phyloP scores from a whole-genome alignment of 2,329 filamentous ascomycete species.

The Cryphonectria naterciae region DNA sequence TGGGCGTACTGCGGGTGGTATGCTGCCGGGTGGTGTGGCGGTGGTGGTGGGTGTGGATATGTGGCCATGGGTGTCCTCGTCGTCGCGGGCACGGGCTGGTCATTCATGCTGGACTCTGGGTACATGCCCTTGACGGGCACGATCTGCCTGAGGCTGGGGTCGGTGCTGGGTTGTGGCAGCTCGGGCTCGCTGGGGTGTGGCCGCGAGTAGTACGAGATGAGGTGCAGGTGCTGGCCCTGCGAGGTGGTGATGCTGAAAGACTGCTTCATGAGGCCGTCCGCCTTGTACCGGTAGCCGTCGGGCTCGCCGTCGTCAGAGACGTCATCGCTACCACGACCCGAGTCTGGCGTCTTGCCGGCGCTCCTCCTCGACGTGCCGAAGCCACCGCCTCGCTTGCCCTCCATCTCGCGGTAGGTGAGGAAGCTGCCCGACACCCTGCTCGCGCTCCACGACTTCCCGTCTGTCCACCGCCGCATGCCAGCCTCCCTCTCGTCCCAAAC shows the following conservation, averaged over 20 bases:
- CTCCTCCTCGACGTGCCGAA: slow-evolving; percentile 64
- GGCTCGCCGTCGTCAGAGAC: slow-evolving; percentile 84
- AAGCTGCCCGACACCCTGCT: slow-evolving; percentile 98
- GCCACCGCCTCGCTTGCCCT: slow-evolving; percentile 88
- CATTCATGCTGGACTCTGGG: slow-evolving; percentile 91
- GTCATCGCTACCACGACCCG: slow-evolving; percentile 79
- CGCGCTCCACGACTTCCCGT: slow-evolving; percentile 98
- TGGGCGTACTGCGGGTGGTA: slow-evolving; percentile 49
- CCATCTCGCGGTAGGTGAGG: slow-evolving; percentile 97
- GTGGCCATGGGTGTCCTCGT: slow-evolving; percentile 71
- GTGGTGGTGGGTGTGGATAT: slow-evolving; percentile 28
- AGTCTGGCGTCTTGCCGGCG: slow-evolving; percentile 80
- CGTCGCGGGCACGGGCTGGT: slow-evolving; percentile 78
- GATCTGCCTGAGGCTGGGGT: slow-evolving; percentile 79
- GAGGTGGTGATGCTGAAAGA: slow-evolving; percentile 98
- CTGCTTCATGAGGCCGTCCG: slow-evolving; percentile 98
- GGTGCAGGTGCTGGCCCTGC: slow-evolving; percentile 83
- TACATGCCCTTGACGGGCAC: slow-evolving; percentile 93
- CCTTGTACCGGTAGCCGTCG: slow-evolving; percentile 93
- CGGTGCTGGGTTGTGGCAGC: slow-evolving; percentile 79
- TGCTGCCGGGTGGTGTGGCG: slow-evolving; percentile 36
- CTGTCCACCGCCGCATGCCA: slow-evolving; percentile 97
- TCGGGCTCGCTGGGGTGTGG: slow-evolving; percentile 73
- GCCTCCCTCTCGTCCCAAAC: slow-evolving; percentile 99
- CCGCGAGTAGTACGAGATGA: slow-evolving; percentile 95